A percentile compares a stretch with the other conserved stretches of the same genome.
Evolutionary conservation across 1,284 basidiomycete species (phyloP).

Genomic region (Athelia psychrophila): DNA sequence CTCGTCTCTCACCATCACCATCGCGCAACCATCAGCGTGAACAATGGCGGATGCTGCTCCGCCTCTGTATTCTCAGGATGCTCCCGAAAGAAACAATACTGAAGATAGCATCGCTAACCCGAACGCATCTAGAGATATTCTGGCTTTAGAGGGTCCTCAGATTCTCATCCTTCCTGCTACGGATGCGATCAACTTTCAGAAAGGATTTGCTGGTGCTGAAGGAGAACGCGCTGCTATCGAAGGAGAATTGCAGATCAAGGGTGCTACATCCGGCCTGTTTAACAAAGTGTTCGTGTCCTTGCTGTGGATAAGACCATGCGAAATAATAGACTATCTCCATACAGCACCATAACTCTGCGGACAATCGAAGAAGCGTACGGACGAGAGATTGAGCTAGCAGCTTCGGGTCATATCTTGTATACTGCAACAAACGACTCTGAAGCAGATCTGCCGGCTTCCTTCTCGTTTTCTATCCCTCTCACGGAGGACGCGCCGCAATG

Average conservation of each 20-base stretch:
- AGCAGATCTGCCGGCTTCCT: conserved; percentile 50
- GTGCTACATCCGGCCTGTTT: conserved; percentile 54
- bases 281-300: conserved; percentile 57
- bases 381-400: conserved; percentile 62
- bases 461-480: conserved; percentile 76
- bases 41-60: conserved; percentile 31
- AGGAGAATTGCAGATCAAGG: conserved; percentile 80
- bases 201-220: conserved; percentile 75
- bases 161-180: conserved; percentile 66
- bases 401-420: conserved; percentile 51
- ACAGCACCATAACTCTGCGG: conserved; percentile 61
- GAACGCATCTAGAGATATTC: neutral
- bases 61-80: conserved; percentile 33
- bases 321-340: conserved; percentile 7
- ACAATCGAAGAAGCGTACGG: conserved; percentile 63
- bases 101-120: conserved; percentile 2
- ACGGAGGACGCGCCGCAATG: conserved; percentile 74
- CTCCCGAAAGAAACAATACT: conserved; percentile 11
- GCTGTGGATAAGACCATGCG: conserved; percentile 2
- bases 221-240: conserved; percentile 77
- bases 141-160: conserved; percentile 36
- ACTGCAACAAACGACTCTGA: conserved; percentile 30
- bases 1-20: no score
- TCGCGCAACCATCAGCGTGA: no score
- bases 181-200: conserved; percentile 72